Base-by-base conservation (phyloP, 192 early-diverging fungal species). In the Entomortierella beljakovae region DNA sequence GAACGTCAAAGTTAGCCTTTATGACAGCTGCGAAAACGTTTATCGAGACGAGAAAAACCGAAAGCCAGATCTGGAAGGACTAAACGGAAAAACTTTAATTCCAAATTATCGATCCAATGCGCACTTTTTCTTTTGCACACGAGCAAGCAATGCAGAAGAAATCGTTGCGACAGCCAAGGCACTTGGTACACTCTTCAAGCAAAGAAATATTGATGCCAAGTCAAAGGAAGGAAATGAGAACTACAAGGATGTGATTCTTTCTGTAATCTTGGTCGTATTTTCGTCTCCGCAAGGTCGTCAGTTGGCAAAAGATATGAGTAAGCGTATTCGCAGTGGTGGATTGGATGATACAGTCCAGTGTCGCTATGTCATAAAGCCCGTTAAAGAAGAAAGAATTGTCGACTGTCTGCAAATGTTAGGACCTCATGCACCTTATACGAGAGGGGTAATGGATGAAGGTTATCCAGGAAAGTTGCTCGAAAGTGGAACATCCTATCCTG, bases 261-360 rank as follows among this genome's bases (percentile, higher is more conserved):
- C 76, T 8, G 67, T 83, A 16, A 57, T 74, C 13, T 33, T 83
- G 35, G 43, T 83, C 10, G 50, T 83, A 1, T 81, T 71, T 40
- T 83, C 68, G 31, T 80, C 82, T 10, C 68, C 54, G 9, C 64
- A 65, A 29, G 72, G 79, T n/a, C 71, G 82, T 7, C 40, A 65
- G 7, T 29, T 83, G 48, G 82, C 77, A 16, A 74, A 80, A 33
- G 69, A 81, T 35, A 60, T 81, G 38, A 52, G 64, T 1, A 65
- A 72, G 56, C 33, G 66, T 25, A 81, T 83, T 13, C 43, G 67
- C 40, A 63, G 42, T 26, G n/a, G 59, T 28, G 67, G 74, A 10
- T 52, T 77, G 35, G 74, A 77, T 11, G 33, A 77, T 15, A 69
- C 61, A 2, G 48, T 77, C 10, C 60, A 63, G 26, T 68, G 71